Conservation (phyloP, 331 rosid genomes). For the Phaseolus coccineus region DNA sequence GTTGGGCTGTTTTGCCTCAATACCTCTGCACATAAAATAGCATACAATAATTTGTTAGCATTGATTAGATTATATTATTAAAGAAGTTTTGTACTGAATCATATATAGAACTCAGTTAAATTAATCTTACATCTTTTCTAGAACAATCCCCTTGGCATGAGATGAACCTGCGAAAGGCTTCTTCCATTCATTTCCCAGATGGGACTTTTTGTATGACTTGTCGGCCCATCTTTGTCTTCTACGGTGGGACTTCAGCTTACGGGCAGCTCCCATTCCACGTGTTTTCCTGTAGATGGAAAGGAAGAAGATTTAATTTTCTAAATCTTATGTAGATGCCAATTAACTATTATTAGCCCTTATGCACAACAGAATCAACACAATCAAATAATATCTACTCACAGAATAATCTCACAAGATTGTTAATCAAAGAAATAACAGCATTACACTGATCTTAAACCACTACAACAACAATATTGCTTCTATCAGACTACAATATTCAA, state of each 20-base stretch:
- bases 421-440: background rate
- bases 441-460: background rate
- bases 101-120: background rate
- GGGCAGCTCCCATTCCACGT: constrained; percentile 88
- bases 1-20: constrained; percentile 94
- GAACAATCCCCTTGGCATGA: constrained; percentile 88
- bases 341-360: background rate
- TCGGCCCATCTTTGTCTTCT: constrained; percentile 93
- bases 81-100: background rate
- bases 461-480: background rate
- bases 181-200: constrained; percentile 95
- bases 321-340: background rate
- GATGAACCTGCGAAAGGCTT: constrained; percentile 93
- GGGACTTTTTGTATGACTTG: constrained; percentile 84
- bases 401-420: background rate
- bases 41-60: background rate
- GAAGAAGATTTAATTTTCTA: background rate
- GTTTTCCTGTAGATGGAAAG: constrained; percentile 61
- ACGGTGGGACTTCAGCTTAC: constrained; percentile 87
- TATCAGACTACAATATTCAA: too few relatives aligned
- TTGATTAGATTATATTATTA: too few relatives aligned
- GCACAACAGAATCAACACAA: background rate
- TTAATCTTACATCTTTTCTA: constrained; percentile 77
- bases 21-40: constrained; percentile 58
- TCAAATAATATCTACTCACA: background rate